Conservation (phyloP, 441 rosid genomes). For the Corymbia citriodora region DNA sequence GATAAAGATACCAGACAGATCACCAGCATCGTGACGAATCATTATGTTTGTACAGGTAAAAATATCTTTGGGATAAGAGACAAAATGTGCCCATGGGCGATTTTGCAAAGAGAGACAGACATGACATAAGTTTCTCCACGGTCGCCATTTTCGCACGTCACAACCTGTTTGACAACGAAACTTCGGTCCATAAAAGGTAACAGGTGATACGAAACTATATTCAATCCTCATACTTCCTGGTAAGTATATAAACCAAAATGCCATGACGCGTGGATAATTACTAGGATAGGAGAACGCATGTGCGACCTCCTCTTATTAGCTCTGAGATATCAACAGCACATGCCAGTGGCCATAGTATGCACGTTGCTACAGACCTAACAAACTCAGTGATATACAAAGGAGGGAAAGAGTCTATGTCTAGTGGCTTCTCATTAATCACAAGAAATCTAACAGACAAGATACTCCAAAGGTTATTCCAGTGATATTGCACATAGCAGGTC, state of each 20-base stretch:
- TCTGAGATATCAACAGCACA: neutral
- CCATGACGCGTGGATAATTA: neutral
- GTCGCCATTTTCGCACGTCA: neutral
- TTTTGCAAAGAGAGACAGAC: neutral
- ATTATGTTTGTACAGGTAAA: neutral
- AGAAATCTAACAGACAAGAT: neutral
- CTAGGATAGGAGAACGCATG: neutral
- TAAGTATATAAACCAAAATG: too few species aligned
- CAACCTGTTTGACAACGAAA: neutral
- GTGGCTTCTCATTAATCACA: neutral
- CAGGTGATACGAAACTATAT: neutral
- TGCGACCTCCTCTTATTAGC: neutral
- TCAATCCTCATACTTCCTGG: neutral
- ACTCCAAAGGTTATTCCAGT: neutral
- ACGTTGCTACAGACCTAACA: neutral
- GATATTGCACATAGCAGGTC: neutral
- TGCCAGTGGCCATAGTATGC: neutral
- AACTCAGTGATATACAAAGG: neutral
- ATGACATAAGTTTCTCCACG: neutral
- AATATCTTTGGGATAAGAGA: neutral
- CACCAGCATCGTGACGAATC: neutral
- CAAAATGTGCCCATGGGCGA: neutral
- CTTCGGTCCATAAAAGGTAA: neutral
- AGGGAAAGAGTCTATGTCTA: neutral
- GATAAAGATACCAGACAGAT: neutral